A percentile compares a stretch with the other conserved stretches of the same genome.
These are phyloP conservation scores for Pythium periplocum DNA, from an alignment of 352 stramenopile species.

Conservation along the genomic window DNA sequence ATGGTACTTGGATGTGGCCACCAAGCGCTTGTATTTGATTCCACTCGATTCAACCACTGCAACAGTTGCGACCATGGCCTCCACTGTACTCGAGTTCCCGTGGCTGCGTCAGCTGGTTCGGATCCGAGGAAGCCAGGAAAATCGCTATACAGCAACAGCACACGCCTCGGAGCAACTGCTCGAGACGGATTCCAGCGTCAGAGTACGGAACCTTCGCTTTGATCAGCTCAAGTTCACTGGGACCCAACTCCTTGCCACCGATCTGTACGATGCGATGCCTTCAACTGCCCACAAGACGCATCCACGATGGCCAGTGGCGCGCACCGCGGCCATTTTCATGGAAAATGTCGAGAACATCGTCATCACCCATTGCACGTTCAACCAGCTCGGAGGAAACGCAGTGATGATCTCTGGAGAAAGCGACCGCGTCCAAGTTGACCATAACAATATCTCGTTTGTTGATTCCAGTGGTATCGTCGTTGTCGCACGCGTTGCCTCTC, in stretches of 20 bases:
- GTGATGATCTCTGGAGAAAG: conserved; percentile 59
- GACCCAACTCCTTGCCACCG: conserved; percentile 48
- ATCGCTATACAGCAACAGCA: conserved; percentile 31
- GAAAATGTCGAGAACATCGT: conserved; percentile 44
- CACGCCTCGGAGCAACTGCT: conserved; percentile 38
- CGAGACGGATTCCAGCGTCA: conserved; percentile 35
- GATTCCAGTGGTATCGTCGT: conserved; percentile 46
- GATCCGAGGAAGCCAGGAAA: conserved; percentile 50
- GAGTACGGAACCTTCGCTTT: conserved; percentile 44
- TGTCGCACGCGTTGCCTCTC: conserved; percentile 24
- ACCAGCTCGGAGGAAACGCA: conserved; percentile 68
- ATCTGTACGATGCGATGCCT: conserved; percentile 29
- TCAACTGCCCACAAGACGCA: too few relatives aligned
- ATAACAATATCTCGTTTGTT: conserved; percentile 73
- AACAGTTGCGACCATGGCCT: conserved; percentile 19
- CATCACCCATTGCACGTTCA: conserved; percentile 57
- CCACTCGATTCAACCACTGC: conserved; percentile 24
- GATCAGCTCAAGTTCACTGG: conserved; percentile 56
- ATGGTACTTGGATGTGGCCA: conserved; percentile 60
- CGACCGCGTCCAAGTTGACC: conserved; percentile 36
- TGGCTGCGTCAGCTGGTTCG: conserved; percentile 56
- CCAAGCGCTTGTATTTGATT: conserved; percentile 51
- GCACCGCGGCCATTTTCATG: conserved; percentile 56
- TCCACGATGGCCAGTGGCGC: conserved; percentile 41
- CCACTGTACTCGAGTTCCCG: conserved; percentile 43